These are phyloP conservation scores for Gastrodia elata DNA, from an alignment of 106 monocot genomes.

Conservation along the genomic window DNA sequence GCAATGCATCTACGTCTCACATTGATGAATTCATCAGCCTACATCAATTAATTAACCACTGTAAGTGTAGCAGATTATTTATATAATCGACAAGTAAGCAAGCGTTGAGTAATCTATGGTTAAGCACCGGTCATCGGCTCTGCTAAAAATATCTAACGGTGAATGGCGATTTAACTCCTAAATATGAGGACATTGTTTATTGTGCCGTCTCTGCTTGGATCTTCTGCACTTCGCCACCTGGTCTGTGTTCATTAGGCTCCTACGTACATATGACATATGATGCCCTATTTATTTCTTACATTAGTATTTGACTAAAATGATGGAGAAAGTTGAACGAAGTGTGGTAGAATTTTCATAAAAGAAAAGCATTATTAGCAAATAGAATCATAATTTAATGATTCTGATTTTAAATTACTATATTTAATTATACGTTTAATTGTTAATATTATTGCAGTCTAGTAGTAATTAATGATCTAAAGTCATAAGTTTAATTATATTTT, in stretches of 20 bases:
- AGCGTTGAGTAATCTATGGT: background rate
- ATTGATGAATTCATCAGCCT: background rate
- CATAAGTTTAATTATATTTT: too few relatives aligned
- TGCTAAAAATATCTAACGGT: background rate
- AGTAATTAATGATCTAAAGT: too few relatives aligned
- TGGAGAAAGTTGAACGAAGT: too few relatives aligned
- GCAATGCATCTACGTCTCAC: background rate
- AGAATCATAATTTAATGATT: too few relatives aligned
- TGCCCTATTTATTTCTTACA: too few relatives aligned
- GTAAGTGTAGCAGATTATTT: background rate
- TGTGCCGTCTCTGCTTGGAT: background rate
- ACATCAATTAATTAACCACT: background rate
- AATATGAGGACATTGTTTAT: background rate
- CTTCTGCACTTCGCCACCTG: background rate
- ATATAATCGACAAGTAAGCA: conserved; percentile 3
- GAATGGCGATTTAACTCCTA: background rate
- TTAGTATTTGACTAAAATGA: too few relatives aligned
- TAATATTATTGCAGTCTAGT: too few relatives aligned
- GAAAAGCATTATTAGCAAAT: too few relatives aligned
- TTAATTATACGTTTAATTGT: too few relatives aligned
- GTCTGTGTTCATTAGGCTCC: background rate
- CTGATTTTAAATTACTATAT: too few relatives aligned
- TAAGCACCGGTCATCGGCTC: background rate
- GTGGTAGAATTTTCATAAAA: too few relatives aligned
- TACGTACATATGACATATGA: background rate